A percentile compares a stretch with the other conserved stretches of the same genome.
These are phyloP conservation scores for Kuraishia capsulata DNA, from an alignment of 805 yeast genomes.

Conservation along the genomic window DNA sequence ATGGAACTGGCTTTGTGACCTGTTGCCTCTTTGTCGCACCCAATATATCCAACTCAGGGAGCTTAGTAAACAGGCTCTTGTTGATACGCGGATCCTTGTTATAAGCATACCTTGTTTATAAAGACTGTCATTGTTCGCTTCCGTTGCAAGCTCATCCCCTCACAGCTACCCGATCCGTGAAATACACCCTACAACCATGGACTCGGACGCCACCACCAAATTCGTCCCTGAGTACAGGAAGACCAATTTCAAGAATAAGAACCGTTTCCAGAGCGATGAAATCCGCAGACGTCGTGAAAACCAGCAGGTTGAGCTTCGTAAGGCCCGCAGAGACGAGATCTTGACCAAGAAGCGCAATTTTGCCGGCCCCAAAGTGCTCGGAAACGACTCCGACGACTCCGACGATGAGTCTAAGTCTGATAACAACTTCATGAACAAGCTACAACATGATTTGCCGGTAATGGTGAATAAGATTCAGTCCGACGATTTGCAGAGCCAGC, in stretches of 20 bases:
- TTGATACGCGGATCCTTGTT: too few relatives aligned
- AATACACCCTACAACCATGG: too few relatives aligned
- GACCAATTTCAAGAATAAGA: constrained; percentile 90
- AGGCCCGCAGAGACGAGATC: constrained; percentile 93
- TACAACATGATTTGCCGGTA: constrained; percentile 65
- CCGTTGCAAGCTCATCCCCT: too few relatives aligned
- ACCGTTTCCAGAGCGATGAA: constrained; percentile 91
- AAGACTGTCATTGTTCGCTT: too few relatives aligned
- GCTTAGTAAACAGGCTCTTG: too few relatives aligned
- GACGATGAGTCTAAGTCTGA: constrained; percentile 46
- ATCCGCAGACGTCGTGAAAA: constrained; percentile 96
- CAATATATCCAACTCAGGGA: too few relatives aligned
- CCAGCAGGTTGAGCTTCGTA: constrained; percentile 92
- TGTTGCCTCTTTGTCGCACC: too few relatives aligned
- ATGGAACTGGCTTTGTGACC: too few relatives aligned
- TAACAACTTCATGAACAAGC: constrained; percentile 31
- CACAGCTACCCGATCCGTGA: too few relatives aligned
- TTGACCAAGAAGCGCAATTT: constrained; percentile 89
- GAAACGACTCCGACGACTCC: constrained; percentile 34
- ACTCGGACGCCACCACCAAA: constrained; percentile 65
- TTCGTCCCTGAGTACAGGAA: constrained; percentile 97
- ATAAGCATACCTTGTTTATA: too few relatives aligned
- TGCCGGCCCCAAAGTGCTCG: constrained; percentile 29
- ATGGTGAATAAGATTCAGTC: constrained; percentile 79
- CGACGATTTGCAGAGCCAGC: constrained; percentile 66